Percentiles rank a stretch among this genome's conserved stretches.
Conservation (phyloP, 2,329 filamentous ascomycete genomes). For the Lizonia empirigonia region DNA sequence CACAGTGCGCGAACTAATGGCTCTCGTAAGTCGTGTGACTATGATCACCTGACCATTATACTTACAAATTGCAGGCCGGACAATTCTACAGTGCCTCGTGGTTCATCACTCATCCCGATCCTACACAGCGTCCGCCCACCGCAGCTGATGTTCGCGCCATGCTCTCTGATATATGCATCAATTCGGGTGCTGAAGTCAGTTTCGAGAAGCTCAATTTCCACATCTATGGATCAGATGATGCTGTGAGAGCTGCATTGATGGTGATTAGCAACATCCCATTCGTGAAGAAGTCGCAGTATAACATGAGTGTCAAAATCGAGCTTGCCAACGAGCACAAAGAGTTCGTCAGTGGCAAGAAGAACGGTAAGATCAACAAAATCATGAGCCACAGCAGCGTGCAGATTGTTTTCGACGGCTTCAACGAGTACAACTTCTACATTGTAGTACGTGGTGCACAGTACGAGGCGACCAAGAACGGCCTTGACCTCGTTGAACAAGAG, state of each 20-base stretch:
- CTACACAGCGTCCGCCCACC: slow-evolving; percentile 64
- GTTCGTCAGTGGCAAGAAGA: slow-evolving; percentile 99
- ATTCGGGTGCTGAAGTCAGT: slow-evolving; percentile 90
- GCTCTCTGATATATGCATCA: slow-evolving; percentile 93
- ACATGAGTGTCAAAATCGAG: slow-evolving; percentile 97
- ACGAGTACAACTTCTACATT: slow-evolving; percentile 99
- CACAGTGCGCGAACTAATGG: slow-evolving; percentile 95
- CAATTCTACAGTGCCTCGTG: slow-evolving; percentile 98
- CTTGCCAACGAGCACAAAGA: slow-evolving; percentile 99
- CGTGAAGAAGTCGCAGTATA: slow-evolving; percentile 83
- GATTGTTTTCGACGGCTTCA: slow-evolving; percentile 98
- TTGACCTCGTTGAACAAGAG: slow-evolving; percentile 94
- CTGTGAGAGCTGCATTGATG: slow-evolving; percentile 91
- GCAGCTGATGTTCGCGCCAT: slow-evolving; percentile 80
- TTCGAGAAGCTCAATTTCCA: slow-evolving; percentile 95
- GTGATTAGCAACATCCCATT: slow-evolving; percentile 93
- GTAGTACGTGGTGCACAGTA: slow-evolving; percentile 93
- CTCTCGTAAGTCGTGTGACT: slow-evolving; percentile 65
- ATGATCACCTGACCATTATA: slow-evolving; percentile 7
- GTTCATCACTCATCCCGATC: slow-evolving; percentile 84
- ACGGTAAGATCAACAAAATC: slow-evolving; percentile 99
- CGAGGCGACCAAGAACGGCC: slow-evolving; percentile 89
- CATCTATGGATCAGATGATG: slow-evolving; percentile 93
- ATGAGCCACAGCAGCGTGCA: slow-evolving; percentile 99
- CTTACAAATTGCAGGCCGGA: slow-evolving; percentile 67